Conservation (phyloP, 2,329 filamentous ascomycete species). For the Phialophora macrospora region DNA sequence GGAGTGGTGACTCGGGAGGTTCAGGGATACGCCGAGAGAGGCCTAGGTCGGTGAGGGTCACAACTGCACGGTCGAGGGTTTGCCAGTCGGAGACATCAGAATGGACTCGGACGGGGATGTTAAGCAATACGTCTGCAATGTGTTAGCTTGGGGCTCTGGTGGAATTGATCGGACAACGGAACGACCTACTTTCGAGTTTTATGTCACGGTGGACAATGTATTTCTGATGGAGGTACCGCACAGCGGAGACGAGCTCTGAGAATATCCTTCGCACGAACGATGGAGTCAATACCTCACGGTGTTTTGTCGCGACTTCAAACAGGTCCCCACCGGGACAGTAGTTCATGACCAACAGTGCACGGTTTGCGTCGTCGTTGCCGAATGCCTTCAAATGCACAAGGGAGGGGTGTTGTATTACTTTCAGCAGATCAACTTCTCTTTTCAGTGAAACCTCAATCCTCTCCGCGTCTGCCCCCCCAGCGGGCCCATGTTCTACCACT, state of each 20-base stretch:
- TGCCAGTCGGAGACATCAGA: slow-evolving; percentile 71
- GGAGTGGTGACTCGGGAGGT: slow-evolving; percentile 75
- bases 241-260: slow-evolving; percentile 82
- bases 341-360: slow-evolving; percentile 82
- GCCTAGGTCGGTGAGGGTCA: slow-evolving; percentile 89
- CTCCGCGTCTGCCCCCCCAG: slow-evolving; percentile 89
- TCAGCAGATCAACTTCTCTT: slow-evolving; percentile 92
- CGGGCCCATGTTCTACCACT: slow-evolving; percentile 91
- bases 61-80: slow-evolving; percentile 77
- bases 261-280: slow-evolving; percentile 81
- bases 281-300: slow-evolving; percentile 70
- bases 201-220: slow-evolving; percentile 96
- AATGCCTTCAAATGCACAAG: slow-evolving; percentile 90
- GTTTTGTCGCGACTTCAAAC: slow-evolving; percentile 84
- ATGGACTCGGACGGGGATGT: slow-evolving; percentile 72
- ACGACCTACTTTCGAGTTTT: slow-evolving; percentile 86
- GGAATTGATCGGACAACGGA: background rate
- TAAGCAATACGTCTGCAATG: slow-evolving; percentile 81
- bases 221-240: slow-evolving; percentile 80
- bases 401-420: slow-evolving; percentile 83
- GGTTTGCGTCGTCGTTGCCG: slow-evolving; percentile 76
- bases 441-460: slow-evolving; percentile 92
- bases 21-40: slow-evolving; percentile 80
- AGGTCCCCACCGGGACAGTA: slow-evolving; percentile 95
- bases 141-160: slow-evolving; percentile 30